Conservation (phyloP, 2,329 filamentous ascomycete species). For the Aureobasidium namibiae region DNA sequence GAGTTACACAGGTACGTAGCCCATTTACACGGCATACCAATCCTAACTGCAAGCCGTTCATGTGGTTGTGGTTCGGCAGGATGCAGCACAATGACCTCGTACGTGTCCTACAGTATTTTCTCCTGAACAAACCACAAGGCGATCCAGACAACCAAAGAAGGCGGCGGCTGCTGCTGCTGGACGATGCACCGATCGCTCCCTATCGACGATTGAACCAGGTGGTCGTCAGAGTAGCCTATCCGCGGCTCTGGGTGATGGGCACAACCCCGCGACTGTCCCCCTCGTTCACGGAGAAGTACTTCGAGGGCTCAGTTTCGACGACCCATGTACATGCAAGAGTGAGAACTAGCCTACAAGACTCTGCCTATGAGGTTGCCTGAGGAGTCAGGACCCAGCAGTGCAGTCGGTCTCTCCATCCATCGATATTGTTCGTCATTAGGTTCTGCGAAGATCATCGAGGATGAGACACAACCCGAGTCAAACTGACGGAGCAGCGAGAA, state of each 20-base stretch:
- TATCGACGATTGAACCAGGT: background rate
- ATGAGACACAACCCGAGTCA: background rate
- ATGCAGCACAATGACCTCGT: constrained; percentile 5
- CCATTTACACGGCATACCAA: background rate
- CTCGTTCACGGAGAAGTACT: background rate
- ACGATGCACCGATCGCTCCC: background rate
- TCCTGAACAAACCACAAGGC: background rate
- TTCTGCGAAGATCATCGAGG: background rate
- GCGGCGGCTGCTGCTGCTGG: too few species aligned
- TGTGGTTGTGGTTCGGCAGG: background rate
- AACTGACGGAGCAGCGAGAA: background rate
- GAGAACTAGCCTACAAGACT: background rate
- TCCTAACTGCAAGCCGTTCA: background rate
- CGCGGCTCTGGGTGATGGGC: background rate
- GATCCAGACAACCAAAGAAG: background rate
- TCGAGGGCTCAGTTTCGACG: background rate
- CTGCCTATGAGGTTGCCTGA: background rate
- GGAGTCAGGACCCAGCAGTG: too few species aligned
- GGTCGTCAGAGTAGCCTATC: background rate
- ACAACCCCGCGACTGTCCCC: background rate
- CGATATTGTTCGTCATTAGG: background rate
- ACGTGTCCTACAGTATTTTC: background rate
- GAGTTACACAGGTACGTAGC: background rate
- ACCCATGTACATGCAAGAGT: background rate
- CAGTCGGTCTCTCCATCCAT: background rate